Conservation (phyloP, 2,329 filamentous ascomycete genomes). For the Aspergillus vadensis region DNA sequence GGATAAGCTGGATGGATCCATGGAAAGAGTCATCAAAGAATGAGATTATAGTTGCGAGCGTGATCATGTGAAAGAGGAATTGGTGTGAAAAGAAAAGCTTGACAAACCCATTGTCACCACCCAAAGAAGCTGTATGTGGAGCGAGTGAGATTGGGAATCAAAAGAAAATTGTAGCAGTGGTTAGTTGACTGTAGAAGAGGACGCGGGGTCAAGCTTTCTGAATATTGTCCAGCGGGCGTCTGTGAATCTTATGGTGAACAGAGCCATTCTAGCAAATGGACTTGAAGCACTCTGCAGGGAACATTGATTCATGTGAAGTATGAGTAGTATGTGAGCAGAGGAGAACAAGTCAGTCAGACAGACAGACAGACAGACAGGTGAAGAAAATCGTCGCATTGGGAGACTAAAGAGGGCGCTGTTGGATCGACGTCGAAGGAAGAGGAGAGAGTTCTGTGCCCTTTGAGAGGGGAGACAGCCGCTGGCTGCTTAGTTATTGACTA, state of each 20-base stretch:
- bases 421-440: no score
- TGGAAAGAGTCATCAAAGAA: neutral
- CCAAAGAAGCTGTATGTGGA: neutral
- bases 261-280: neutral
- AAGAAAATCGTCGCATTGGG: no score
- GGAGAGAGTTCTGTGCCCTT: no score
- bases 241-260: neutral
- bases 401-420: no score
- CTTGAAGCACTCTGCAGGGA: neutral
- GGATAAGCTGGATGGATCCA: constrained; percentile 1
- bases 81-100: neutral
- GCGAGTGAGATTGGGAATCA: neutral
- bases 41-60: neutral
- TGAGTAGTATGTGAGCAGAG: no score
- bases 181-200: neutral
- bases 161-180: neutral
- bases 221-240: neutral
- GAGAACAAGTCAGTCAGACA: no score
- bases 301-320: neutral
- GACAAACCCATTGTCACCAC: no score
- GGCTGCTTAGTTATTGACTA: no score
- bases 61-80: neutral
- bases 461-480: no score
- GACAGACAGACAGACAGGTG: no score
- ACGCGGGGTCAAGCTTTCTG: neutral